Conservation (phyloP, 2,329 filamentous ascomycete genomes). For the Berkeleyomyces rouxiae region DNA sequence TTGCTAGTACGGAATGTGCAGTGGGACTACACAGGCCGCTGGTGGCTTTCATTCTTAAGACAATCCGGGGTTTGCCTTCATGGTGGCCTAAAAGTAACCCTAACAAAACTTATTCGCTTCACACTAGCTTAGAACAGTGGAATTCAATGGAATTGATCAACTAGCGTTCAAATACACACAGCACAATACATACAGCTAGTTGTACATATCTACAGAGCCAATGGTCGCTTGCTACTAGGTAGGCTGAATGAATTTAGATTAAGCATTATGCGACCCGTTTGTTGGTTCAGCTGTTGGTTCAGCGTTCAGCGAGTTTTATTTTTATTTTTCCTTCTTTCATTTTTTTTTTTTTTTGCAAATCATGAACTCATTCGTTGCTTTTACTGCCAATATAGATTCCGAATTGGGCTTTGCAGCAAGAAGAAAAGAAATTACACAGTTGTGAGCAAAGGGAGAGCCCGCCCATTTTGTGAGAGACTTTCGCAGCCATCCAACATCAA, state of each 20-base stretch:
- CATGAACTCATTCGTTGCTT: not conserved
- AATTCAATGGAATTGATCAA: too few species aligned
- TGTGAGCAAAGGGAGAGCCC: not conserved
- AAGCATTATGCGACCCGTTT: too few species aligned
- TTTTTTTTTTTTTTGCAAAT: not conserved
- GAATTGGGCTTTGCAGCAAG: not conserved
- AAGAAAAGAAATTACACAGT: not conserved
- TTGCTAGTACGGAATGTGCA: not conserved
- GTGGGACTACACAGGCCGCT: not conserved
- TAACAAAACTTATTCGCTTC: not conserved
- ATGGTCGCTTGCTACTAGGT: too few species aligned
- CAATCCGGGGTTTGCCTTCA: not conserved
- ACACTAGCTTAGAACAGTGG: not conserved
- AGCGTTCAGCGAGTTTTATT: not conserved
- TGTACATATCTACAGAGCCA: too few species aligned
- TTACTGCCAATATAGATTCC: not conserved
- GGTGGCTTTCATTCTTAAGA: not conserved
- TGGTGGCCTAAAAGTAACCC: too few species aligned
- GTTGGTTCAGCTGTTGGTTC: not conserved
- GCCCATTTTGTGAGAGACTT: too few species aligned
- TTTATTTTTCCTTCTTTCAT: not conserved
- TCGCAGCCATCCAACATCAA: not conserved
- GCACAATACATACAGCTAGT: too few species aligned
- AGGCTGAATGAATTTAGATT: too few species aligned
- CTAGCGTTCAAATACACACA: too few species aligned